These are phyloP conservation scores for Claviceps cyperi DNA, from an alignment of 2,329 filamentous ascomycete species.

Conservation along the genomic window DNA sequence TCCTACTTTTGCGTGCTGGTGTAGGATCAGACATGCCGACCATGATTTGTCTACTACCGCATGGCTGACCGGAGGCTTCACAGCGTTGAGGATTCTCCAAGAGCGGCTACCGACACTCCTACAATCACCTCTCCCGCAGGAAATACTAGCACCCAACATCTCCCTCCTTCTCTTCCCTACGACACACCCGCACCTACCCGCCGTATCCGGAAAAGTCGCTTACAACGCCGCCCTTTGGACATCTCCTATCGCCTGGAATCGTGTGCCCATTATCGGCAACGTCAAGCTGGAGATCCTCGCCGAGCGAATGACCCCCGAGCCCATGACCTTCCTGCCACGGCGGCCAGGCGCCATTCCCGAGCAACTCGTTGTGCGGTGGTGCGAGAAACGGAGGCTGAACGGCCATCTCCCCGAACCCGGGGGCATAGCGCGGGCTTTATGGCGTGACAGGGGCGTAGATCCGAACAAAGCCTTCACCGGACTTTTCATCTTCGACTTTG, in stretches of 20 bases:
- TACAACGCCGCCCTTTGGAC: slow-evolving; percentile 95
- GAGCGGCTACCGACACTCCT: slow-evolving; percentile 52
- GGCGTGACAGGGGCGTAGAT: slow-evolving; percentile 23
- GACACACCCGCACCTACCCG: slow-evolving; percentile 77
- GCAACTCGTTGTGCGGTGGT: slow-evolving; percentile 85
- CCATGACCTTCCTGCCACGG: slow-evolving; percentile 31
- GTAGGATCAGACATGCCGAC: too few species aligned
- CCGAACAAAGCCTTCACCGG: slow-evolving; percentile 71
- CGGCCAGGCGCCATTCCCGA: slow-evolving; percentile 48
- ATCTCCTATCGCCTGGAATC: slow-evolving; percentile 88
- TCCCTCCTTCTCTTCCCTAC: slow-evolving; percentile 56
- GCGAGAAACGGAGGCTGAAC: slow-evolving; percentile 26
- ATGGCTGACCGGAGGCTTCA: neutral
- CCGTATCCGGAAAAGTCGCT: slow-evolving; percentile 77
- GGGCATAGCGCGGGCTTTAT: slow-evolving; percentile 30
- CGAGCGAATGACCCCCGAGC: slow-evolving; percentile 66
- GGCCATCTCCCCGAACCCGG: slow-evolving; percentile 18
- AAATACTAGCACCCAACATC: slow-evolving; percentile 63
- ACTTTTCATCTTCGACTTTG: slow-evolving; percentile 91
- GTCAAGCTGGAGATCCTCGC: slow-evolving; percentile 77
- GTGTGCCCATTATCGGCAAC: slow-evolving; percentile 79
- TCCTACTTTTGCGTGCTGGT: too few species aligned
- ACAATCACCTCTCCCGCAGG: slow-evolving; percentile 53
- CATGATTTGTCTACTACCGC: neutral
- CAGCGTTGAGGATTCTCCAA: slow-evolving; percentile 51